phyloP scores from a whole-genome alignment of 192 early-diverging fungal species.

The Gigaspora rosea region DNA sequence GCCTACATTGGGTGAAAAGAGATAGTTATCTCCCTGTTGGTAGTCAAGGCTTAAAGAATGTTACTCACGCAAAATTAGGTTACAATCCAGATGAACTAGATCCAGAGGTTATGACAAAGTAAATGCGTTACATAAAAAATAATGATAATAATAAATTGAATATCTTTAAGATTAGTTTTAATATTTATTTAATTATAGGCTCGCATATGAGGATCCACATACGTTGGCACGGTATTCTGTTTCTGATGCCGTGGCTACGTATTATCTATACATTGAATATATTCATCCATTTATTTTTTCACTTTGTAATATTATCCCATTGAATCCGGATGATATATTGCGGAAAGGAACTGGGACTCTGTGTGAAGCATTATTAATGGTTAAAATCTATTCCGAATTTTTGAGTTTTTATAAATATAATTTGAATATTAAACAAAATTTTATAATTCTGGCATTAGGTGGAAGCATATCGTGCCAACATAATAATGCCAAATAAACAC shows the following conservation, averaged over 20 bases:
- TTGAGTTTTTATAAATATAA: neutral
- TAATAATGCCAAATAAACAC: conserved; percentile 99
- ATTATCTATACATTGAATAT: conserved; percentile 99
- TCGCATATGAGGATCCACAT: conserved; percentile 89
- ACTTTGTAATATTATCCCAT: conserved; percentile 98
- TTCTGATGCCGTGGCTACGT: conserved; percentile 98
- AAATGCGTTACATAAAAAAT: neutral
- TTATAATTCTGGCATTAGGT: conserved; percentile 53
- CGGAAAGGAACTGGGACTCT: conserved; percentile 95
- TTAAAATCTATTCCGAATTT: conserved; percentile 37
- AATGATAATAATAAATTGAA: too few species aligned
- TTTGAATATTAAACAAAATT: neutral
- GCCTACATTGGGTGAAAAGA: conserved; percentile 97
- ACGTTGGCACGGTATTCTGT: conserved; percentile 96
- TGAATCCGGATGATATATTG: conserved; percentile 95
- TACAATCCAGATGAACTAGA: conserved; percentile 99
- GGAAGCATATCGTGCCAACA: conserved; percentile 81
- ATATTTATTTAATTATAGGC: conserved; percentile 45
- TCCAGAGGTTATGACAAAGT: conserved; percentile 93
- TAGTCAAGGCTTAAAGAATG: conserved; percentile 95
- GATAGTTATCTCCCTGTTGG: conserved; percentile 97
- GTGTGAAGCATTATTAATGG: conserved; percentile 97
- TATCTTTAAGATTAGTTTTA: too few species aligned
- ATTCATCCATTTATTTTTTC: conserved; percentile 99
- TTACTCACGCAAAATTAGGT: conserved; percentile 92